These are phyloP conservation scores for Zygoascus ofunaensis DNA, from an alignment of 805 yeast species.

Conservation along the genomic window DNA sequence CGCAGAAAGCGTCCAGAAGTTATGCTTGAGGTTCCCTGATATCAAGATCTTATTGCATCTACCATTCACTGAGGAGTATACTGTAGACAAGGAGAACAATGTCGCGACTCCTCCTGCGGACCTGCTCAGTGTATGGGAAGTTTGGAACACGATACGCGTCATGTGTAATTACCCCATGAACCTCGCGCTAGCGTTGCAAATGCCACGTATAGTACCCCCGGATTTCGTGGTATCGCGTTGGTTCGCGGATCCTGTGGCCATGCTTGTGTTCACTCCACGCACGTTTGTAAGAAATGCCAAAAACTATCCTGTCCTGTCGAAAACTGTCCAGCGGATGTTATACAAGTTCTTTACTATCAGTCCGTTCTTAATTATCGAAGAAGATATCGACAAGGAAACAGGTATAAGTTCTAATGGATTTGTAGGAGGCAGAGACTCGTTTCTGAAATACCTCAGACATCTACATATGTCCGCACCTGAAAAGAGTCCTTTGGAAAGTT, in stretches of 20 bases:
- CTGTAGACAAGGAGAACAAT: constrained; percentile 29
- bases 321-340: constrained; percentile 43
- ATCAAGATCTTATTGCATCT: constrained; percentile 24
- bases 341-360: constrained; percentile 36
- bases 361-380: constrained; percentile 35
- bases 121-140: constrained; percentile 56
- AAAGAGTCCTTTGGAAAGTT: constrained; percentile 27
- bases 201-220: constrained; percentile 54
- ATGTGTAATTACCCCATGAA: constrained; percentile 45
- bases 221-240: constrained; percentile 46
- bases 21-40: constrained; percentile 23
- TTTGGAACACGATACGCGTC: constrained; percentile 59
- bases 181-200: constrained; percentile 63
- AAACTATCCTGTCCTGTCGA: constrained; percentile 56
- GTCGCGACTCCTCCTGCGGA: constrained; percentile 31
- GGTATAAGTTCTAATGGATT: constrained; percentile 4
- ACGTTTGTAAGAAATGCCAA: constrained; percentile 51
- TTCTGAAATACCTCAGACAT: constrained; percentile 20
- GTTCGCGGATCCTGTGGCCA: constrained; percentile 59
- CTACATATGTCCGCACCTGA: constrained; percentile 18
- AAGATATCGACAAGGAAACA: constrained; percentile 24
- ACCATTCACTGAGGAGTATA: constrained; percentile 30
- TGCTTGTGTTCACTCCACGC: constrained; percentile 46
- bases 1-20: constrained; percentile 36
- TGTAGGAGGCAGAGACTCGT: constrained; percentile 18